Evolutionary conservation across 2,329 filamentous ascomycete genomes (phyloP).

Genomic region (Exophiala bonariae): DNA sequence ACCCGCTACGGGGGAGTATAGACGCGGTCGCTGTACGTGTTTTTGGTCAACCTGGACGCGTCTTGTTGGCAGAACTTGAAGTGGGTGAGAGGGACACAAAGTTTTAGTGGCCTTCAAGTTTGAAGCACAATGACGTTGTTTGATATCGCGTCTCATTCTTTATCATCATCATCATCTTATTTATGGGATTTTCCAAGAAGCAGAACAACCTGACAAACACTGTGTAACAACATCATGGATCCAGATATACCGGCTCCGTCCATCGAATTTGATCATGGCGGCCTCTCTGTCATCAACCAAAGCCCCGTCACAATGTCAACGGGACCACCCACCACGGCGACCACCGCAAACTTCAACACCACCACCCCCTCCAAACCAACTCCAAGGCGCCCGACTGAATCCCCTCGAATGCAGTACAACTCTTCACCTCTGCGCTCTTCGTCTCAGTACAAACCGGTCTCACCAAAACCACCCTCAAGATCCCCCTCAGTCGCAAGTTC

Average conservation of each 20-base stretch:
- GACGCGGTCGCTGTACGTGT: too few relatives aligned
- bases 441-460: slow-evolving; percentile 21
- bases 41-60: too few relatives aligned
- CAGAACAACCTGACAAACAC: background rate
- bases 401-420: too few relatives aligned
- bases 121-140: background rate
- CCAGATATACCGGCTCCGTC: slow-evolving; percentile 25
- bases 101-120: too few relatives aligned
- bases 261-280: slow-evolving; percentile 19
- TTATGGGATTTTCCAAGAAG: background rate
- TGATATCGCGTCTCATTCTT: background rate
- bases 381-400: too few relatives aligned
- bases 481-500: slow-evolving; percentile 27
- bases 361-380: slow-evolving; percentile 2
- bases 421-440: slow-evolving; percentile 21
- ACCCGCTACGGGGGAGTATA: too few relatives aligned
- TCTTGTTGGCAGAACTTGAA: too few relatives aligned
- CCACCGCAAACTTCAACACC: background rate
- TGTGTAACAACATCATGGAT: slow-evolving; percentile 17
- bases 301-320: background rate
- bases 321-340: background rate
- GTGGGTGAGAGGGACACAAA: too few relatives aligned
- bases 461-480: slow-evolving; percentile 19
- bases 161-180: background rate
- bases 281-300: slow-evolving; percentile 7